A percentile compares a stretch with the other conserved stretches of the same genome.
phyloP scores from a whole-genome alignment of 345 rosid genomes.

The Eucalyptus sp. region DNA sequence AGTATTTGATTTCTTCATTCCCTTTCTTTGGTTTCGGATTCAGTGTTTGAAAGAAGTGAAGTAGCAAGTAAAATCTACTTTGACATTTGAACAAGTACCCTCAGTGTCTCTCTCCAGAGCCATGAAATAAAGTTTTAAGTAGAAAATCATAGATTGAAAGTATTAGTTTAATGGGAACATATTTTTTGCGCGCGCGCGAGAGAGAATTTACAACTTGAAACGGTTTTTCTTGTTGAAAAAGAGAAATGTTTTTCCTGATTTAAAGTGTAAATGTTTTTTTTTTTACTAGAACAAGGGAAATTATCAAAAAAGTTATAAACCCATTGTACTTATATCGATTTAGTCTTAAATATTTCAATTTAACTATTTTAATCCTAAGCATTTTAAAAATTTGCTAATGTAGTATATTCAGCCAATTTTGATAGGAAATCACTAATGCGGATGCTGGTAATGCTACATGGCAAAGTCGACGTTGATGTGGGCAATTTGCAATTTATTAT shows the following conservation, averaged over 20 bases:
- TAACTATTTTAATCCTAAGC: background rate
- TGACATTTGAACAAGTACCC: background rate
- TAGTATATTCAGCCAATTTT: too few relatives aligned
- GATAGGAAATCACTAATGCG: too few relatives aligned
- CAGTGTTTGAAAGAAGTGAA: background rate
- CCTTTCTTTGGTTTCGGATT: background rate
- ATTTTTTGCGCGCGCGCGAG: background rate
- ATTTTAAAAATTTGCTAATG: too few relatives aligned
- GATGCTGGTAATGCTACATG: rapidly evolving
- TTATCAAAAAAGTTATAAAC: background rate
- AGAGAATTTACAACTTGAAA: background rate
- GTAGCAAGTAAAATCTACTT: background rate
- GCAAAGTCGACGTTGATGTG: rapidly evolving
- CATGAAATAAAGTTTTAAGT: background rate
- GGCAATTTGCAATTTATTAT: too few relatives aligned
- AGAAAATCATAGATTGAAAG: background rate
- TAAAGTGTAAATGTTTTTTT: too few relatives aligned
- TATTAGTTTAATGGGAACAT: background rate
- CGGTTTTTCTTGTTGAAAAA: too few relatives aligned
- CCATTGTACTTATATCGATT: rapidly evolving
- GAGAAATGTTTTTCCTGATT: too few relatives aligned
- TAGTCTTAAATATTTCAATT: too few relatives aligned
- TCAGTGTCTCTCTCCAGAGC: background rate
- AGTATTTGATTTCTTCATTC: background rate
- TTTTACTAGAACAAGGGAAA: too few relatives aligned